These are phyloP conservation scores for Berkeleyomyces rouxiae DNA, from an alignment of 2,329 filamentous ascomycete species.

Conservation along the genomic window DNA sequence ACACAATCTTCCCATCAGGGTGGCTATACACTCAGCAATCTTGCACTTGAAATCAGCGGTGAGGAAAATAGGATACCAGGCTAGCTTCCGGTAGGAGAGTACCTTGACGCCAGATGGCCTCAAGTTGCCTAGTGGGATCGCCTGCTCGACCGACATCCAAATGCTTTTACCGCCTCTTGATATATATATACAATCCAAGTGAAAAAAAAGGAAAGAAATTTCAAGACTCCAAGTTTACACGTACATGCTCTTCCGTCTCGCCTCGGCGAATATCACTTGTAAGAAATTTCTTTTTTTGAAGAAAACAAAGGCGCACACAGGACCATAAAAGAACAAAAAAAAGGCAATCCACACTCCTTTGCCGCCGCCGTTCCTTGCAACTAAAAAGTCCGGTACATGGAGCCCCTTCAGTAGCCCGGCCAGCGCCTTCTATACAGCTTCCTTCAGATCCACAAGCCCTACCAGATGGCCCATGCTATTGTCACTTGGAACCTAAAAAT, in stretches of 20 bases:
- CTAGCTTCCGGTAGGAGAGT: no score
- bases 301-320: no score
- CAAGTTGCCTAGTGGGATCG: neutral
- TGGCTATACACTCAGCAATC: no score
- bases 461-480: neutral
- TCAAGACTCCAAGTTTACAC: no score
- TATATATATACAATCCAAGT: neutral
- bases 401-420: neutral
- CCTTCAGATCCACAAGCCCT: neutral
- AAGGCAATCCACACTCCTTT: neutral
- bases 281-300: no score
- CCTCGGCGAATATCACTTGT: no score
- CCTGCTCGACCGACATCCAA: neutral
- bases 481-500: neutral
- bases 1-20: no score
- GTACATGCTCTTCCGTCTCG: no score
- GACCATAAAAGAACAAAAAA: no score
- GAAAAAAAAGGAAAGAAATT: neutral
- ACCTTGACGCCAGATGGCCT: neutral
- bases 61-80: no score
- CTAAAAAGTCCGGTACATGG: neutral
- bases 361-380: neutral
- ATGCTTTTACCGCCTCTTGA: neutral
- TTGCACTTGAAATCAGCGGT: no score
- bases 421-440: neutral